These are phyloP conservation scores for Trichoderma lentiforme DNA, from an alignment of 2,329 filamentous ascomycete species.

Conservation along the genomic window DNA sequence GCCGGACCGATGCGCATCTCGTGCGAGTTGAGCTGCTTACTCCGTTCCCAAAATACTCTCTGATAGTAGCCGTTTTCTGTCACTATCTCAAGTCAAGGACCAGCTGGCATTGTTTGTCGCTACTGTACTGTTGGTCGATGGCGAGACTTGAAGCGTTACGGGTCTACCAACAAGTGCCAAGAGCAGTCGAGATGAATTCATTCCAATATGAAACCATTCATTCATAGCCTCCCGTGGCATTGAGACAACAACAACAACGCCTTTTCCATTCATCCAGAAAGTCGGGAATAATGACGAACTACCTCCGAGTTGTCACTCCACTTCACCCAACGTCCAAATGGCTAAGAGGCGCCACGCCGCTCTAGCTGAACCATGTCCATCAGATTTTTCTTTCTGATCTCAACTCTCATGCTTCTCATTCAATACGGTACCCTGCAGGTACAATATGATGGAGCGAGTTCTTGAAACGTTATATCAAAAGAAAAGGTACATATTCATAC, in stretches of 20 bases:
- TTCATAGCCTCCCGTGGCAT: background rate
- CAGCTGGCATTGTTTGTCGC: background rate
- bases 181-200: background rate
- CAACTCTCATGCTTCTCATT: background rate
- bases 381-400: background rate
- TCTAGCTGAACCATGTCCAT: background rate
- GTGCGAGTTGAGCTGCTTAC: background rate
- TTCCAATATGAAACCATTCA: background rate
- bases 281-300: background rate
- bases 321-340: background rate
- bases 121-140: background rate
- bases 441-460: background rate
- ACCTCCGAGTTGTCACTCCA: background rate
- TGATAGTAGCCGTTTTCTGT: background rate
- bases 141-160: background rate
- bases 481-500: background rate
- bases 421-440: background rate
- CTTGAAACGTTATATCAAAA: background rate
- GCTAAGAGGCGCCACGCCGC: conserved; percentile 1
- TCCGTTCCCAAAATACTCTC: background rate
- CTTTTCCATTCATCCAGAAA: background rate
- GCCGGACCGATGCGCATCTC: conserved; percentile 9
- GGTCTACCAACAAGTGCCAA: background rate
- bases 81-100: background rate
- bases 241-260: background rate